Conservation (phyloP, 208 protist species). For the Trypanosoma caninum region DNA sequence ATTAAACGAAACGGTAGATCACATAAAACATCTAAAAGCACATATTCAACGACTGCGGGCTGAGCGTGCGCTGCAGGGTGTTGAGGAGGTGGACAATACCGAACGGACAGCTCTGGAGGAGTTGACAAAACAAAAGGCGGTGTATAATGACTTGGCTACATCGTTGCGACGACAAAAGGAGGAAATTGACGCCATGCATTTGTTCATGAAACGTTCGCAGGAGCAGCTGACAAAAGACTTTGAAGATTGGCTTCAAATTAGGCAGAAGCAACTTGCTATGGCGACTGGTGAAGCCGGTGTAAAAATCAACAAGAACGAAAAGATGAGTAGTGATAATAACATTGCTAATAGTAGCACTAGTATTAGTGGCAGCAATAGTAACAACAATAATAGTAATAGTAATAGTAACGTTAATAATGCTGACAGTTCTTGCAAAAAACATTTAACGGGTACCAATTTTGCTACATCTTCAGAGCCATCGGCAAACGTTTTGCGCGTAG, state of each 20-base stretch:
- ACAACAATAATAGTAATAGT: neutral
- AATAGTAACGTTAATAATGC: neutral
- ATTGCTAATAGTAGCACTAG: no score
- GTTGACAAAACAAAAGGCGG: conserved; percentile 33
- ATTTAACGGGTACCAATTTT: no score
- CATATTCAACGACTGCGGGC: conserved; percentile 73
- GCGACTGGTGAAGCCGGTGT: conserved; percentile 11
- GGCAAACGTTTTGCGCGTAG: no score
- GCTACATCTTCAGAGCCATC: no score
- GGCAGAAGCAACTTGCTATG: conserved; percentile 62
- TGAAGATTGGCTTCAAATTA: conserved; percentile 77
- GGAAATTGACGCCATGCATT: conserved; percentile 82
- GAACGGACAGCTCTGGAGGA: conserved; percentile 39
- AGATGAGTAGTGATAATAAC: neutral
- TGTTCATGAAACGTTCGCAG: conserved; percentile 80
- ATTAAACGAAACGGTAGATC: conserved; percentile 66
- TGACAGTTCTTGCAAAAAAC: neutral
- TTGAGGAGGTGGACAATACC: conserved; percentile 44
- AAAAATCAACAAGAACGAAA: neutral
- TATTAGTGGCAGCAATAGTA: neutral
- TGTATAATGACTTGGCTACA: conserved; percentile 52
- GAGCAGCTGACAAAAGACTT: conserved; percentile 83
- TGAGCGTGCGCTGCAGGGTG: conserved; percentile 72
- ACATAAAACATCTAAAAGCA: conserved; percentile 68
- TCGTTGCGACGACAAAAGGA: conserved; percentile 70